phyloP scores from a whole-genome alignment of 164 flowering plant genomes.

The Malania oleifera region DNA sequence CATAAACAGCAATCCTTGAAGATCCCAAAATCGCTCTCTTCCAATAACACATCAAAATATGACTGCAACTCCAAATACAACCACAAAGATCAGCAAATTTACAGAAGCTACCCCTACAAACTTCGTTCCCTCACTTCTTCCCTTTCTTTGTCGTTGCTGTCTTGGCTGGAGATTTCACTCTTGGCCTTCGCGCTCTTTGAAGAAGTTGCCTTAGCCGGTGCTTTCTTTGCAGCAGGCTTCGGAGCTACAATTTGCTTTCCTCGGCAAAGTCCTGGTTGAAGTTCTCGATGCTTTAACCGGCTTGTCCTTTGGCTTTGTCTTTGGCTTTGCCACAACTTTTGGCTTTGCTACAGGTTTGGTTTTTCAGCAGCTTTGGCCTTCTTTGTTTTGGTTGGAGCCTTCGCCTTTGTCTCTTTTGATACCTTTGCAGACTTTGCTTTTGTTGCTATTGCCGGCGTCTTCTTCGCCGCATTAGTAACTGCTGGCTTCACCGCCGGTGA shows the following conservation, averaged over 20 bases:
- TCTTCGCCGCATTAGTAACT: slow-evolving; percentile 13
- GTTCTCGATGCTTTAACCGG: slow-evolving; percentile 33
- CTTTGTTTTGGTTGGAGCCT: slow-evolving; percentile 10
- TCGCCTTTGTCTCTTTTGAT: slow-evolving; percentile 6
- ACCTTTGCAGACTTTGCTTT: slow-evolving; percentile 6
- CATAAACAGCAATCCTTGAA: too few species aligned
- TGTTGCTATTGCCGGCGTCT: slow-evolving; percentile 19
- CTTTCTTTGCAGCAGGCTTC: slow-evolving; percentile 26
- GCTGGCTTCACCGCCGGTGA: slow-evolving; percentile 12
- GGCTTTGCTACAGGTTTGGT: slow-evolving; percentile 20
- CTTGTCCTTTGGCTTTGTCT: slow-evolving; percentile 34
- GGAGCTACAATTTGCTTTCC: slow-evolving; percentile 25
- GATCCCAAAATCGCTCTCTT: too few species aligned
- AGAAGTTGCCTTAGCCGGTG: background rate
- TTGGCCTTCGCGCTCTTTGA: slow-evolving; percentile 20
- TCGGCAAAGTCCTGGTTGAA: slow-evolving; percentile 31
- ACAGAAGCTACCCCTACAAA: slow-evolving; percentile 23
- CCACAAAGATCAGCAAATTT: slow-evolving; percentile 15
- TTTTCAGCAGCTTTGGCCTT: slow-evolving; percentile 21
- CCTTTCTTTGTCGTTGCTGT: slow-evolving; percentile 29
- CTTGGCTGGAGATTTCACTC: slow-evolving; percentile 22
- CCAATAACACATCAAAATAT: too few species aligned
- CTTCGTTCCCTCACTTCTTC: slow-evolving; percentile 29
- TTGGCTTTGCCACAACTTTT: slow-evolving; percentile 25
- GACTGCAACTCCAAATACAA: slow-evolving; percentile 10